These are phyloP conservation scores for Grammothele lineata DNA, from an alignment of 768 basidiomycete genomes.

Conservation along the genomic window DNA sequence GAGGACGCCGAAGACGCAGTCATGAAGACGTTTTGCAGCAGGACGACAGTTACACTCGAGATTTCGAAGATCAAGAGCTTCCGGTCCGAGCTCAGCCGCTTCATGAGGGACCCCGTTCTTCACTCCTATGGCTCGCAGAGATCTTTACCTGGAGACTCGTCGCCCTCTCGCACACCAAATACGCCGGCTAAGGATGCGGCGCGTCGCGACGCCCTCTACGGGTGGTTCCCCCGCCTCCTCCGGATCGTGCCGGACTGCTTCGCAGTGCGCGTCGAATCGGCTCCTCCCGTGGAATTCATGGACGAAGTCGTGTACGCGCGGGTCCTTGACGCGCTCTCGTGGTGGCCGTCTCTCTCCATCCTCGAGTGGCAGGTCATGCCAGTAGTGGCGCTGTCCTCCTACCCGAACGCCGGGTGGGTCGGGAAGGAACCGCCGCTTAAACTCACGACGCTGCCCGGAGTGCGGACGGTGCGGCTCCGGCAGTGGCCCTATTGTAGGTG, in stretches of 20 bases:
- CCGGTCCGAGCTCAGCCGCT: too few species aligned
- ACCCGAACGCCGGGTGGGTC: too few species aligned
- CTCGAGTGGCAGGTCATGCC: neutral
- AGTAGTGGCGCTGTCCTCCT: neutral
- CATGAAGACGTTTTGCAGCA: too few species aligned
- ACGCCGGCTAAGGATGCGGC: too few species aligned
- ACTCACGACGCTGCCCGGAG: neutral
- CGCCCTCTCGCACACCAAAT: too few species aligned
- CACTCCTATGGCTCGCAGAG: too few species aligned
- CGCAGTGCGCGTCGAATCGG: neutral
- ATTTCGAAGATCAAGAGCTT: too few species aligned
- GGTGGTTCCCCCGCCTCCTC: constrained; percentile 8
- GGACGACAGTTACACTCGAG: too few species aligned
- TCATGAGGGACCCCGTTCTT: too few species aligned
- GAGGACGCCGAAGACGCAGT: too few species aligned
- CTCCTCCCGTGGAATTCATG: neutral
- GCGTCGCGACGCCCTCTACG: constrained; percentile 1
- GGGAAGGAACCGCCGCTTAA: too few species aligned
- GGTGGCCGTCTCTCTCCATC: constrained; percentile 5
- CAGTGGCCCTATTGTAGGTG: neutral
- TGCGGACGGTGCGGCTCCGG: constrained; percentile 1
- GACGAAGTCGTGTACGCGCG: constrained; percentile 2
- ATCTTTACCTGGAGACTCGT: too few species aligned
- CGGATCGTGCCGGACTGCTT: constrained; percentile 3
- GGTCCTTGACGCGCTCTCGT: constrained; percentile 5